Percentiles rank a stretch among this genome's conserved stretches.
These are phyloP conservation scores for Diaporthe velutina DNA, from an alignment of 2,329 filamentous ascomycete species.

Conservation along the genomic window DNA sequence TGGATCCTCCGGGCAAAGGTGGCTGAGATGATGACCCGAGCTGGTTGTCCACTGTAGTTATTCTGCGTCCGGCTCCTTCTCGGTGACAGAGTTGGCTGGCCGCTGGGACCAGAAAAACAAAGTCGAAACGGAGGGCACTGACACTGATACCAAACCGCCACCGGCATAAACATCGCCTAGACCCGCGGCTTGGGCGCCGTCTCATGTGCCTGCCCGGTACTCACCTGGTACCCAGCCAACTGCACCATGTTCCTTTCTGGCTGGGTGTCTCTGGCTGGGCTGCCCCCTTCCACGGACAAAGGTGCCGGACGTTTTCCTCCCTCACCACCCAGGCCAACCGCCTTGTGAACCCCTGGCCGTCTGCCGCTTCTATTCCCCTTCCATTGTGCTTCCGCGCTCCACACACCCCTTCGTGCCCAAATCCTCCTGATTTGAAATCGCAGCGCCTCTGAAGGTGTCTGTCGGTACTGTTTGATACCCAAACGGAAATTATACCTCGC, in stretches of 20 bases:
- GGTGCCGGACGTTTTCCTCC: conserved; percentile 30
- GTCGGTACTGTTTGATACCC: conserved; percentile 8
- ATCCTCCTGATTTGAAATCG: conserved; percentile 30
- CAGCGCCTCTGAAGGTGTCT: neutral
- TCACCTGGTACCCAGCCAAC: conserved; percentile 12
- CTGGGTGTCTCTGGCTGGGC: neutral
- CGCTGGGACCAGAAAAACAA: neutral
- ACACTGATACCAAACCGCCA: conserved; percentile 26
- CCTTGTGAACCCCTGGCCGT: neutral
- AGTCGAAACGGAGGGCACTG: conserved; percentile 11
- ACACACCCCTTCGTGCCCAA: conserved; percentile 13
- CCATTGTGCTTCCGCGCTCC: conserved; percentile 28
- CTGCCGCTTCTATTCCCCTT: conserved; percentile 28
- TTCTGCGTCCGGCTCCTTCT: neutral
- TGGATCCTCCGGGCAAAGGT: conserved; percentile 17
- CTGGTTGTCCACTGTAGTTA: neutral
- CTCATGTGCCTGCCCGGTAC: conserved; percentile 27
- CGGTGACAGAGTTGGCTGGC: conserved; percentile 4
- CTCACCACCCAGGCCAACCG: neutral
- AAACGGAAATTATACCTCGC: conserved; percentile 25
- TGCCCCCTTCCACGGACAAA: neutral
- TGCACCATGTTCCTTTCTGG: conserved; percentile 25
- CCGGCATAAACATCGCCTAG: conserved; percentile 25
- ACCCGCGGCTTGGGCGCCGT: conserved; percentile 29
- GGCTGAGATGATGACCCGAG: conserved; percentile 12